Evolutionary conservation across 148 eudicot genomes (phyloP), one percentile per base, ranked within the genome.

Genomic region (Drosera capensis): DNA sequence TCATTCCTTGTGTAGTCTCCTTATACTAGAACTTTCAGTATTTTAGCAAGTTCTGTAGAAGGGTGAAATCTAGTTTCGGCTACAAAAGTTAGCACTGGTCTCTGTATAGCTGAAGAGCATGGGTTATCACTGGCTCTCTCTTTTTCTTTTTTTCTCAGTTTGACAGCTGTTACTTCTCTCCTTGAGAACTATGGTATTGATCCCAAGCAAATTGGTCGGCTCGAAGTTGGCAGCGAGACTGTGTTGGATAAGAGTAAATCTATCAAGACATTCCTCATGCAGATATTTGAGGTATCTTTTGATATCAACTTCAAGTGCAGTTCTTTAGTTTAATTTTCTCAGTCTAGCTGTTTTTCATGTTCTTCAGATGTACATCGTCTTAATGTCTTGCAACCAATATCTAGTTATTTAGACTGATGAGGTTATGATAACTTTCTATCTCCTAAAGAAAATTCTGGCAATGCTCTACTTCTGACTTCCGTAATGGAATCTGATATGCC

Each of bases 211-310:
- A 81, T 90, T 60, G 99, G 99, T 35, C 78, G 99, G 22, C 65
- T 90, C 46, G 99, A 90, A 81, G 95, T 85, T 34, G 99, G 95
- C 53, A 90, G 99, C 55, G 99, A 90, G 76, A 90, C 99, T 62
- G 99, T 90, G 41, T 61, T 90, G 53, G 95, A 90, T 66, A 90
- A 90, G 70, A 90, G 99, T 80, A 90, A 90, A 68, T 81, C 99
- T 56, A 90, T 90, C 56, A 90, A 90, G 78, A 90, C 99, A 28
- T 90, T 90, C 66, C 72, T 90, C 58, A 90, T 90, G 99, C 84
- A 80, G 60, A 64, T 76, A 50, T 90, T 90, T 46, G 99, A 85
- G 99, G 95, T 86, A 72, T 49, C 39, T 15, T 24, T 20, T 36
- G 18, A 18, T 16, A 37, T 38, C 17, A 16, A 14, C 13, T 25